Evolutionary conservation across 345 rosid species (phyloP), one percentile per base, ranked within the genome.

Genomic region (Conringia planisiliqua): DNA sequence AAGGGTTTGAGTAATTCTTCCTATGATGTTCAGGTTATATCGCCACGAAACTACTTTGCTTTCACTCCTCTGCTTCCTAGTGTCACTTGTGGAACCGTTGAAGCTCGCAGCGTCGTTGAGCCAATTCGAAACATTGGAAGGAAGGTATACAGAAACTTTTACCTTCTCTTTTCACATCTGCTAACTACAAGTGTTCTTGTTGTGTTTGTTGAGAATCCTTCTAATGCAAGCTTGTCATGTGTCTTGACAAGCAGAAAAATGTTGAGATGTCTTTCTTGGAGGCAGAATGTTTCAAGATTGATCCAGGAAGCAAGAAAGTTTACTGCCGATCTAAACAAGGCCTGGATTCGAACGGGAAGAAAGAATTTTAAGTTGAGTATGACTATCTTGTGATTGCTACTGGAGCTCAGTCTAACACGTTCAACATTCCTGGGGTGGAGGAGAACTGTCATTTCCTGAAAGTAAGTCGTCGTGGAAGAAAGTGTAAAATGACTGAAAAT

Each of bases 51-150:
- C 79, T 95, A 89, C 87, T 90, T 95, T 80, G 92, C 97, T 1
- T 95, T 95, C 86, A 95, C 99, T 70, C 97, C 99, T 8, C 76
- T 95, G 87, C 71, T 95, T 9, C 97, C 99, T 1, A 92, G 96
- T 47, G 97, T 90, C 67, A 95, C 99, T 5, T 87, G 92, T 55
- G 97, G 97, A 51, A 95, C 97, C 8, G 98, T 95, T 63, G 98
- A 92, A 80, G 90, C 98, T 72, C 96, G 98, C 66, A 92, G 99
- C 78, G 74, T 92, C 18, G 96, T 89, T 32, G 93, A 92, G 82
- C 98, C 99, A 1, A 77, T 95, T 70, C 96, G 96, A 11, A 95
- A 87, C 78, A 89, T 90, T 57, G 90, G 88, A 58, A 80, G 77
- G 72, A 90, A 90, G 96, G 97, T 89, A 82, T 76, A 24, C 65